Conservation (phyloP, 305 asterid genomes). For the Nicotiana rustica region DNA sequence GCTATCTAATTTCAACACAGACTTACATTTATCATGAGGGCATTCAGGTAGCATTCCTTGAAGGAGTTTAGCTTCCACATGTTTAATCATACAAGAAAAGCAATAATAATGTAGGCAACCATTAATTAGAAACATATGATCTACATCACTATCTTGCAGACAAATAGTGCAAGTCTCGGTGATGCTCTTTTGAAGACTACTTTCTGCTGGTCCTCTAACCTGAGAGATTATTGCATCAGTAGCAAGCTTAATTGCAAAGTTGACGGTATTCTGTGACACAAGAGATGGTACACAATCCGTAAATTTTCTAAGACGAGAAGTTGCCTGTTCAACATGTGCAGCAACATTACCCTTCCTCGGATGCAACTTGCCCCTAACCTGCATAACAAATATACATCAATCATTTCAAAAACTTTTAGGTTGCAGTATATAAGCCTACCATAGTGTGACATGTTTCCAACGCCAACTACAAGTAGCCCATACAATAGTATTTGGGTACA, state of each 20-base stretch:
- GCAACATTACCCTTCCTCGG: background rate
- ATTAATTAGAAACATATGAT: slow-evolving; percentile 52
- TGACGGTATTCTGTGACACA: slow-evolving; percentile 11
- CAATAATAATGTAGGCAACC: slow-evolving; percentile 66
- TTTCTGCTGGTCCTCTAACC: slow-evolving; percentile 42
- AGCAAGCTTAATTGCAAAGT: slow-evolving; percentile 24
- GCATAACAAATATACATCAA: background rate
- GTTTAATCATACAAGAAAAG: slow-evolving; percentile 59
- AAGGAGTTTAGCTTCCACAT: slow-evolving; percentile 66
- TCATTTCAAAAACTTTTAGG: background rate
- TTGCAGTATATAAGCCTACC: background rate
- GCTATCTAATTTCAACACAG: slow-evolving; percentile 49
- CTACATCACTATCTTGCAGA: slow-evolving; percentile 52
- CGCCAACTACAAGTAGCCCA: background rate
- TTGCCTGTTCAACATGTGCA: slow-evolving; percentile 21
- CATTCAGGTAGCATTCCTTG: slow-evolving; percentile 65
- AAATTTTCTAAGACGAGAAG: background rate
- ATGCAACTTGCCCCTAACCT: slow-evolving; percentile 20
- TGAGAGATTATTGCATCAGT: slow-evolving; percentile 40
- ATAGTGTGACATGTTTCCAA: background rate
- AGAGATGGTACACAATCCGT: background rate
- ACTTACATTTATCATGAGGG: slow-evolving; percentile 60
- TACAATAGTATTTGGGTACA: background rate
- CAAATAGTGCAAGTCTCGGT: slow-evolving; percentile 61
- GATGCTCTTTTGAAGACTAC: slow-evolving; percentile 34